Evolutionary conservation across 805 yeast genomes (phyloP).

Genomic region (Wickerhamiella sergipiensis): DNA sequence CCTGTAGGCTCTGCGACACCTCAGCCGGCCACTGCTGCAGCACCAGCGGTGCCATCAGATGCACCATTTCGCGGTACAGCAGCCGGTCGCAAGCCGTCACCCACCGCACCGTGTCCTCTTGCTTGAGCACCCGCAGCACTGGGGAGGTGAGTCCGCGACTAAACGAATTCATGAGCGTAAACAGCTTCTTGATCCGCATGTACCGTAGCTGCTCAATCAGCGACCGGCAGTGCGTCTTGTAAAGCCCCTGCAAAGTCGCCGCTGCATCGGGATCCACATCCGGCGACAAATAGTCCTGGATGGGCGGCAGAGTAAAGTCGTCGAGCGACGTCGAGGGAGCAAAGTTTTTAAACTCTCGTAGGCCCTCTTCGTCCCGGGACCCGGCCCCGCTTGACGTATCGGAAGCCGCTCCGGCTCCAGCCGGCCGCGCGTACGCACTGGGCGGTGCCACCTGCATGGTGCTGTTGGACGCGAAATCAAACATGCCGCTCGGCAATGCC

Average conservation of each 20-base stretch:
- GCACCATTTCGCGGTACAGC: constrained; percentile 42
- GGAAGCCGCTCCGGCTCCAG: neutral
- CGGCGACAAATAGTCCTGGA: constrained; percentile 32
- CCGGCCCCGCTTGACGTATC: neutral
- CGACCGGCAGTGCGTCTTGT: constrained; percentile 49
- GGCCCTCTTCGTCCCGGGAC: neutral
- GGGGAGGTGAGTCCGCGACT: constrained; percentile 47
- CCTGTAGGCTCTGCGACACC: constrained; percentile 40
- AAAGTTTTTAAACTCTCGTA: neutral
- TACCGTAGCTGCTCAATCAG: constrained; percentile 53
- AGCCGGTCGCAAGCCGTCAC: constrained; percentile 49
- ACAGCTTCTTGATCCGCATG: constrained; percentile 50
- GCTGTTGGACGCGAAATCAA: neutral
- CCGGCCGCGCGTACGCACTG: neutral
- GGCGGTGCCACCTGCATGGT: neutral
- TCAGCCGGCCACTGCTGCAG: constrained; percentile 43
- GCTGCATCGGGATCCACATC: constrained; percentile 43
- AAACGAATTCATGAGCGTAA: constrained; percentile 39
- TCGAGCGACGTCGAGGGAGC: neutral
- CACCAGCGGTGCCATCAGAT: constrained; percentile 48
- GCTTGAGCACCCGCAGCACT: constrained; percentile 42
- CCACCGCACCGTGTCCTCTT: constrained; percentile 44
- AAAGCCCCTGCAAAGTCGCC: constrained; percentile 46
- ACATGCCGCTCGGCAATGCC: neutral
- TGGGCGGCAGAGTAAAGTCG: constrained; percentile 27